A percentile compares a stretch with the other conserved stretches of the same genome.
phyloP scores from a whole-genome alignment of 257 asterid genomes.

The Echium plantagineum region DNA sequence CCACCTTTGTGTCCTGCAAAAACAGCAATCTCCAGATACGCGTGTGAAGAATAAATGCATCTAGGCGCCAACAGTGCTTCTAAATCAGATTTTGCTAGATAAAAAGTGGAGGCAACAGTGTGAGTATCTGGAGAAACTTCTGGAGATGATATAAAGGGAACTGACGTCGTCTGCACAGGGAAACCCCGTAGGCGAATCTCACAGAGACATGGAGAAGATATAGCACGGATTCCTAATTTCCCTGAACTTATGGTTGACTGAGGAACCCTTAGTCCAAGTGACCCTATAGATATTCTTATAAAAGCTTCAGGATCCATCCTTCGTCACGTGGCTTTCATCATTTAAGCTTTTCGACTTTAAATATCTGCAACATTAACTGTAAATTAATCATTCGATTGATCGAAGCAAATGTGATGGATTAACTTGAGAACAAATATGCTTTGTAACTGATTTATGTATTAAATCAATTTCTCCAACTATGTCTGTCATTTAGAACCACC shows the following conservation, averaged over 20 bases:
- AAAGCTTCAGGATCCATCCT: conserved; percentile 92
- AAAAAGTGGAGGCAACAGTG: conserved; percentile 63
- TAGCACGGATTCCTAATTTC: conserved; percentile 38
- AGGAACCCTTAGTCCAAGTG: conserved; percentile 65
- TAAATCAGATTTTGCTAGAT: conserved; percentile 78
- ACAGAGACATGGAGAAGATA: conserved; percentile 66
- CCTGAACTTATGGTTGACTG: conserved; percentile 29
- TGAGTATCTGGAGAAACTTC: conserved; percentile 53
- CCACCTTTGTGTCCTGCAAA: conserved; percentile 70
- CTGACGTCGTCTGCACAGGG: conserved; percentile 75
- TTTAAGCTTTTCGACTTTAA: conserved; percentile 7
- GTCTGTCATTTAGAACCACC: too few species aligned
- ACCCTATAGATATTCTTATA: conserved; percentile 77
- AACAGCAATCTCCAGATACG: conserved; percentile 68
- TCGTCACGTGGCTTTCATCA: conserved; percentile 37
- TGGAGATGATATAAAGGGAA: conserved; percentile 68
- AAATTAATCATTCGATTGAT: not conserved
- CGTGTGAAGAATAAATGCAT: conserved; percentile 58
- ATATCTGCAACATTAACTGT: conserved; percentile 2
- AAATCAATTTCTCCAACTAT: too few species aligned
- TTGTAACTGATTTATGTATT: not conserved
- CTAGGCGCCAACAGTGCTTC: conserved; percentile 64
- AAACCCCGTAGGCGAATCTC: conserved; percentile 96
- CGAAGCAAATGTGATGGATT: not conserved
- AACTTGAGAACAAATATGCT: not conserved